These are phyloP conservation scores for Mangifera indica DNA, from an alignment of 345 rosid genomes.

Conservation along the genomic window DNA sequence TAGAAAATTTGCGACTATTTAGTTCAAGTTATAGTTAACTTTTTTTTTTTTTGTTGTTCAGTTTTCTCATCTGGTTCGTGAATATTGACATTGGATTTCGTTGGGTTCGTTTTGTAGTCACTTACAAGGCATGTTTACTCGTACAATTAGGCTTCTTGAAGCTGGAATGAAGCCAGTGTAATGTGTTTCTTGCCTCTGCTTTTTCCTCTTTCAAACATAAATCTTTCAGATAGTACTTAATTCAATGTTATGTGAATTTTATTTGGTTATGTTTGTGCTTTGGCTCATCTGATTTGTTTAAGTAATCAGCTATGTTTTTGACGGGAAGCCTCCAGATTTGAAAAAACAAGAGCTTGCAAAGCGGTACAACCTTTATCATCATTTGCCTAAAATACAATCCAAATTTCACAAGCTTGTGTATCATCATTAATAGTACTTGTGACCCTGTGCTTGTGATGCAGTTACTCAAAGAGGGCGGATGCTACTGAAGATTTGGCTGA, in stretches of 20 bases:
- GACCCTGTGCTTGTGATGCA: conserved; percentile 28
- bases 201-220: conserved; percentile 3
- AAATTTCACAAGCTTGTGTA: not conserved
- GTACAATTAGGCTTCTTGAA: conserved; percentile 92
- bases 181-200: conserved; percentile 23
- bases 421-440: not conserved
- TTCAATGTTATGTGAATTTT: not conserved
- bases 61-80: not conserved
- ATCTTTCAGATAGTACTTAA: not conserved
- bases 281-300: conserved; percentile 5
- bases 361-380: conserved; percentile 48
- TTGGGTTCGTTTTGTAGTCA: conserved; percentile 46
- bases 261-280: conserved; percentile 3
- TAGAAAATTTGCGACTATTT: not conserved
- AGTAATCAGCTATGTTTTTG: conserved; percentile 70
- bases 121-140: conserved; percentile 89
- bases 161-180: conserved; percentile 97
- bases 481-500: conserved; percentile 65
- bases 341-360: conserved; percentile 86
- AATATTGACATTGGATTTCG: not conserved
- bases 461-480: conserved; percentile 76
- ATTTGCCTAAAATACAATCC: not conserved
- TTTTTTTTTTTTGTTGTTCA: not conserved
- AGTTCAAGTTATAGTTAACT: not conserved
- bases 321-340: conserved; percentile 86